Base-by-base conservation (phyloP, 2,329 filamentous ascomycete species). In the Cladosporium velox region DNA sequence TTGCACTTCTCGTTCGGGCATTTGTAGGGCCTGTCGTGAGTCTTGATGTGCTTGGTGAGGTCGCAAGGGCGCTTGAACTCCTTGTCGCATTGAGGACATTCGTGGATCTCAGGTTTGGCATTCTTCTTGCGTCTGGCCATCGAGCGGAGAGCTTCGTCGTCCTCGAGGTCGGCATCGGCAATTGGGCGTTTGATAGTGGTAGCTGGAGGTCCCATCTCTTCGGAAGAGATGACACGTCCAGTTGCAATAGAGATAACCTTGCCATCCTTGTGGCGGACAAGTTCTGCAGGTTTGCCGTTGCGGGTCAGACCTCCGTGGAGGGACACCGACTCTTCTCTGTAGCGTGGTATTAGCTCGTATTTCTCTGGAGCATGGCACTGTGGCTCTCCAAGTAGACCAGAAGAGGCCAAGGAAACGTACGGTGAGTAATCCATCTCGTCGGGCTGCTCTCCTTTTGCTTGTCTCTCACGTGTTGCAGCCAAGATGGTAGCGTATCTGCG, bases 101-200 rank as follows among this genome's bases (percentile, higher is more conserved):
- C 72, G 61, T 78, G 76, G 28, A 76, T 77, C 69, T 76, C 75
- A 32, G 75, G 74, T 64, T 76, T 76, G 41, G 92, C 92, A 67
- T 94, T 94, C 87, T 97, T 96, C 87, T 96, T 96, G 71, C 93
- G 90, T 66, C 93, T 90, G 66, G 93, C 94, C 94, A 97, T 98
- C 49, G 93, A 98, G 59, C 93, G 91, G 80, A 90, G 87, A 69
- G 93, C 90, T 72, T 90, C 89, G 72, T 92, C 92, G 66, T 94
- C 91, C 71, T 90, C 88, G 18, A 87, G 85, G 73, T 90, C 87
- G 73, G 92, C 80, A 69, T 80, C 82, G 51, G 68, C 67, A 38
- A 85, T 76, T 59, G 80, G 75, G 65, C 85, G 83, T 80, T 88
- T 88, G 72, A 30, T 54, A 35, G 54, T 58, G 34, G 82, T 77